Base-by-base conservation (phyloP, 805 yeast species). In the Candida sithepensis region DNA sequence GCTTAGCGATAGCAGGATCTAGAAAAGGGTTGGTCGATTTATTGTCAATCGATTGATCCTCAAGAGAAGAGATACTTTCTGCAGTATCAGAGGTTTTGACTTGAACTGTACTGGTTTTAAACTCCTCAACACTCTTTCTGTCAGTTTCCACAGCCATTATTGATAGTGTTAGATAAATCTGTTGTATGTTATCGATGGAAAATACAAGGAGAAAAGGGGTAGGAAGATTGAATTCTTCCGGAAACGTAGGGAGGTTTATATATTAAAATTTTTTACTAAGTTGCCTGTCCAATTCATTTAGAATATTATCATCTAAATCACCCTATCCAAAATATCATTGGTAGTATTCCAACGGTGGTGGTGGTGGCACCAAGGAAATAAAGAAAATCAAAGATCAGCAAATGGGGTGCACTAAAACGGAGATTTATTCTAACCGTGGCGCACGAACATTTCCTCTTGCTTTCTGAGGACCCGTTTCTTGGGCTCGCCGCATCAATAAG, bases 1-100 rank as follows among this genome's bases (percentile, higher is more conserved):
- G 63, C 33, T 70, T 71, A 2, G 77, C 81, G 2, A 74, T 69
- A 4, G 54, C 64, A 1, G 80, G 79, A 52, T 81, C 79, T 38
- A 59, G 53, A 54, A 78, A 76, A 0, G 69, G 66, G 51, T 71
- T 66, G 9, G 32, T 32, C 9, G 21, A 14, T 22, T 26, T 42
- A n/a, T 24, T 34, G 2, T 18, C 18, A 2, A 28, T 22, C 3
- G 20, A 39, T 22, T 39, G 28, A 18, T 23, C 12, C 1, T 34
- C 21, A 9, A 34, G 12, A 16, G 38, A 34, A 16, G 38, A 34
- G 16, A 34, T 16, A 34, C 38, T 34, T 5, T n/a, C 38, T 5
- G 21, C 21, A 16, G 10, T 34, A 5, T n/a, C 21, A 12, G 9
- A 16, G 21, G 38, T 34, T 5, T 5, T 21, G 20, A 34, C 21